Conservation (phyloP, 2,329 filamentous ascomycete species). For the Cryphonectria radicalis region DNA sequence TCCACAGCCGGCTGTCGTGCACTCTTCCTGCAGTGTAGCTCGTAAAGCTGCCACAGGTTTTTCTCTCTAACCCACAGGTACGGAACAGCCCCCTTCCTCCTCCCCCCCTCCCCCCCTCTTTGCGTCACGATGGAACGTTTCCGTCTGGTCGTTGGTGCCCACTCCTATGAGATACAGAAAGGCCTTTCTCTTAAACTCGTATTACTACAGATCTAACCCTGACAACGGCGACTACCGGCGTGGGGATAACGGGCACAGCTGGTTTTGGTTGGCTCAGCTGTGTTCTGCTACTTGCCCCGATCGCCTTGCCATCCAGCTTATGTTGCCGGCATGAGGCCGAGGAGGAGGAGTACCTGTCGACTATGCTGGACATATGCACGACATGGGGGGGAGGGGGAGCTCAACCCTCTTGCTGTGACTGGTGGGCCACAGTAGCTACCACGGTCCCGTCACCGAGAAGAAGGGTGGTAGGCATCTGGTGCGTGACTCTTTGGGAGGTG, state of each 20-base stretch:
- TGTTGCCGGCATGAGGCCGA: conserved; percentile 3
- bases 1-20: conserved; percentile 5
- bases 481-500: neutral
- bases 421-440: neutral
- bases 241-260: conserved; percentile 1
- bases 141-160: conserved; percentile 2
- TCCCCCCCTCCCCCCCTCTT: too few relatives aligned
- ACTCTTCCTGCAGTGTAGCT: neutral
- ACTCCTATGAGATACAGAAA: neutral
- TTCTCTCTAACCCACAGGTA: neutral
- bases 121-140: conserved; percentile 7
- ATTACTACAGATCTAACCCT: neutral
- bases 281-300: neutral
- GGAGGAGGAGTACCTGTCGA: neutral
- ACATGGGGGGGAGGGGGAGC: neutral
- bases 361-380: conserved; percentile 8
- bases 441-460: neutral
- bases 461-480: neutral
- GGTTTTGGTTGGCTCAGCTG: conserved; percentile 6
- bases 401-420: neutral
- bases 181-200: neutral
- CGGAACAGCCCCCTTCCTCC: neutral
- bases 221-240: neutral
- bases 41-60: neutral
- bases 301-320: neutral